Evolutionary conservation across 306 rosid genomes (phyloP).

Genomic region (Quercus agrifolia): DNA sequence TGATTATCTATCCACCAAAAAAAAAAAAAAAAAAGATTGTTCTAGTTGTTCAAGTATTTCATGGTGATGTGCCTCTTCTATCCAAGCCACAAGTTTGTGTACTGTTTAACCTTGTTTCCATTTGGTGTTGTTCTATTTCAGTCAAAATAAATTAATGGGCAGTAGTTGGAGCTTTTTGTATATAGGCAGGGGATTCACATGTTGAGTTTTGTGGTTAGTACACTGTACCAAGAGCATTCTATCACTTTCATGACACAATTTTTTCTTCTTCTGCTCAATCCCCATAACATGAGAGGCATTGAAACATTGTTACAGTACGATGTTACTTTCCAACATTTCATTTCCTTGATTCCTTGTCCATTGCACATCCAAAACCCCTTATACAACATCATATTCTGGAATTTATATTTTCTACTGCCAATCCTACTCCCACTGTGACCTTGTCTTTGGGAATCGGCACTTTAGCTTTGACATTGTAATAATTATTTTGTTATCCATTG

Average conservation of each 20-base stretch:
- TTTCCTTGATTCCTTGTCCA: no score
- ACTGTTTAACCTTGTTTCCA: slow-evolving; percentile 6
- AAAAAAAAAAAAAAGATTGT: slow-evolving; percentile 2
- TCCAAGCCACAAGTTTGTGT: slow-evolving; percentile 78
- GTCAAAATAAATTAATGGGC: background rate
- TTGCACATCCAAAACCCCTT: no score
- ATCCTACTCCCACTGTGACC: no score
- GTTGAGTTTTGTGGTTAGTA: background rate
- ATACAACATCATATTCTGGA: no score
- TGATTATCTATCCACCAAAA: no score
- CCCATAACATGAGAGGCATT: background rate
- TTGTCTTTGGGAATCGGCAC: no score
- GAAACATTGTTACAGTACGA: background rate
- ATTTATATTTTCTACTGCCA: no score
- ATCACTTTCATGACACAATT: background rate
- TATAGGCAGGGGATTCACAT: background rate
- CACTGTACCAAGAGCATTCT: background rate
- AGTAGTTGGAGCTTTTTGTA: background rate
- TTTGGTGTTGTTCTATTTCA: background rate
- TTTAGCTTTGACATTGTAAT: no score
- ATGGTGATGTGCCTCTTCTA: slow-evolving; percentile 87
- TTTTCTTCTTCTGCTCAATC: background rate
- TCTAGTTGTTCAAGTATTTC: slow-evolving; percentile 1
- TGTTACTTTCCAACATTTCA: background rate
- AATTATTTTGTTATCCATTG: no score